Evolutionary conservation across 2,329 filamentous ascomycete species (phyloP).

Genomic region (Talaromyces sp.): DNA sequence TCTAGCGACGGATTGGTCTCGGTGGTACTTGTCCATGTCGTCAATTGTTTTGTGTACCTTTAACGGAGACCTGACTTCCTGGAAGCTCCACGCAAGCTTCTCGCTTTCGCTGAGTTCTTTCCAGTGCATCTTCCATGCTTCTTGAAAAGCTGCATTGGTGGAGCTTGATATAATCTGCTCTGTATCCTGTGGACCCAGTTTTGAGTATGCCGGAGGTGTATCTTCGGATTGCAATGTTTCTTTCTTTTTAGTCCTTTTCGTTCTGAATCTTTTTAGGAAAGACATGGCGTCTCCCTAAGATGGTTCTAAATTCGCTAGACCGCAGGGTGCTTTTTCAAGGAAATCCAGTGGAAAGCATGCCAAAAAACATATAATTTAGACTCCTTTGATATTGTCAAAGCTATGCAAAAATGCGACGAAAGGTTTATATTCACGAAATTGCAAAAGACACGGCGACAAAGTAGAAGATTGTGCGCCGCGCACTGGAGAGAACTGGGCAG

Average conservation of each 20-base stretch:
- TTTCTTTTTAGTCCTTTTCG: background rate
- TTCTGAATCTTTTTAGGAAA: slow-evolving; percentile 3
- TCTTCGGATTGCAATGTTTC: background rate
- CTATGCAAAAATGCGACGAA: no score
- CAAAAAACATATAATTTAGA: no score
- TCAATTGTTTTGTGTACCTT: background rate
- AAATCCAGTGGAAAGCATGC: no score
- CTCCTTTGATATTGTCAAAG: no score
- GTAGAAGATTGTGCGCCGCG: no score
- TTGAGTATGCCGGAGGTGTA: background rate
- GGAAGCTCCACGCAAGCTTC: slow-evolving; percentile 5
- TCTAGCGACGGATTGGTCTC: background rate
- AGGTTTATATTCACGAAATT: no score
- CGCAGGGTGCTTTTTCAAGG: background rate
- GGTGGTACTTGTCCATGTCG: slow-evolving; percentile 6
- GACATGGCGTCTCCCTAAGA: background rate
- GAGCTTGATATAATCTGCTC: background rate
- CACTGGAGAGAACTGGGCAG: no score
- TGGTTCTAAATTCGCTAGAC: background rate
- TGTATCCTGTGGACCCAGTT: background rate
- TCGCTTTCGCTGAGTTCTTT: slow-evolving; percentile 6
- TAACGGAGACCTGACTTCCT: background rate
- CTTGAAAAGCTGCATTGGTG: slow-evolving; percentile 11
- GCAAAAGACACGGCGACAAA: no score
- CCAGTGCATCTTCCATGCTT: slow-evolving; percentile 12